Evolutionary conservation across 495 filamentous ascomycete genomes (phyloP), one percentile per base, ranked within the genome.

Genomic region (Thermothielavioides terrestris): DNA sequence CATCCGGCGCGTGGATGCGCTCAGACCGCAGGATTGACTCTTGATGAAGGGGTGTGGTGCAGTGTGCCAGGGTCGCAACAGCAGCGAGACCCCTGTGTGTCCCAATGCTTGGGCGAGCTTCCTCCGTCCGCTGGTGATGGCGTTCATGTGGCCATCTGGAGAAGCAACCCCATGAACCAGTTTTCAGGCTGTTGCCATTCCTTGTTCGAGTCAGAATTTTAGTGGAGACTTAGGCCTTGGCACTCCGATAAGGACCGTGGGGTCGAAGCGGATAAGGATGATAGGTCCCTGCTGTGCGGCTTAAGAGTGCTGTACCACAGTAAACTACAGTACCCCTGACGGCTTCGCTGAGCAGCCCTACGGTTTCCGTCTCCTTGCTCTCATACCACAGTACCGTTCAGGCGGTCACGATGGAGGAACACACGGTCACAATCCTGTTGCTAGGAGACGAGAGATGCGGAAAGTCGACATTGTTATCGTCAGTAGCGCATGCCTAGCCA

Each of bases 381-480:
- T 10, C 34, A 25, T 12, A 21, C 18, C 17, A 21, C 23, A 38
- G n/a, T n/a, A n/a, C n/a, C n/a, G n/a, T n/a, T n/a, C n/a, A n/a
- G n/a, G n/a, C 12, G 1, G 6, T 17, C 37, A 52, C 44, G 17
- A 74, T 75, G 72, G 70, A 73, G 41, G 57, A 63, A 35, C 50
- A 65, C 12, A 74, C 74, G 47, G 72, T 91, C 50, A 84, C 76
- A 6, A 75, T 95, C 42, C 73, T 95, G 14, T 72, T 95, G 0
- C 71, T 95, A 5, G 89, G 89, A 49, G 89, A 95, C 60, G 65
- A 79, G 39, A 78, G 77, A 58, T 86, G 86, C 57, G 89, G 89
- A 25, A 95, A 95, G 65, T 84, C 86, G 10, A 90, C 84, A 12
- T 92, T 95, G 61, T 64, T 95, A 61, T 89, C 88, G 89, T 94